Conservation (phyloP, 108 stramenopile species). For the Nitzschia sp. region DNA sequence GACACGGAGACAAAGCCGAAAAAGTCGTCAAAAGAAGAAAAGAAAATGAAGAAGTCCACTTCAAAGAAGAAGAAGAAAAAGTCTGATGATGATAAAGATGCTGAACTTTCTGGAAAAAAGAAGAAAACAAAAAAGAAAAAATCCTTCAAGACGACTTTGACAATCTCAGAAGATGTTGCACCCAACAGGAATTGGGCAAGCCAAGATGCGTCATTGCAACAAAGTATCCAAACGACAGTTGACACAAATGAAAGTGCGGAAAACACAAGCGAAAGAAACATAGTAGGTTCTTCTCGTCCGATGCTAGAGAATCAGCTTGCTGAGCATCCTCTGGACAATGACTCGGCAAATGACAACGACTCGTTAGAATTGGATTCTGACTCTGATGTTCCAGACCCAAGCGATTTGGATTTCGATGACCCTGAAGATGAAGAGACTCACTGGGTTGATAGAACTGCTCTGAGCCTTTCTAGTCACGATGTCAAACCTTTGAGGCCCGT, state of each 20-base stretch:
- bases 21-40: neutral
- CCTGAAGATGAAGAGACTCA: neutral
- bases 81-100: neutral
- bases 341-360: neutral
- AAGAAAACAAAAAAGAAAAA: neutral
- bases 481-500: too few relatives aligned
- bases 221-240: too few relatives aligned
- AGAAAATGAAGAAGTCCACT: constrained; percentile 4
- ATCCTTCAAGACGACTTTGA: neutral
- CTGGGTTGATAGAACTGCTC: too few relatives aligned
- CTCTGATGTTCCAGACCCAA: constrained; percentile 12
- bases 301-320: too few relatives aligned
- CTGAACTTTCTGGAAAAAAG: neutral
- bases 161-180: too few relatives aligned
- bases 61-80: constrained; percentile 9
- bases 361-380: neutral
- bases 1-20: neutral
- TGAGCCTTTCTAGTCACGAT: too few relatives aligned
- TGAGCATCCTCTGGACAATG: too few relatives aligned
- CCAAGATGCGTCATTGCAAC: too few relatives aligned
- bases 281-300: too few relatives aligned
- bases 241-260: too few relatives aligned
- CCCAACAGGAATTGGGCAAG: too few relatives aligned
- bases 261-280: too few relatives aligned
- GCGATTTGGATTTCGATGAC: neutral